Conservation (phyloP, 331 rosid genomes). For the Stylosanthes scabra region DNA sequence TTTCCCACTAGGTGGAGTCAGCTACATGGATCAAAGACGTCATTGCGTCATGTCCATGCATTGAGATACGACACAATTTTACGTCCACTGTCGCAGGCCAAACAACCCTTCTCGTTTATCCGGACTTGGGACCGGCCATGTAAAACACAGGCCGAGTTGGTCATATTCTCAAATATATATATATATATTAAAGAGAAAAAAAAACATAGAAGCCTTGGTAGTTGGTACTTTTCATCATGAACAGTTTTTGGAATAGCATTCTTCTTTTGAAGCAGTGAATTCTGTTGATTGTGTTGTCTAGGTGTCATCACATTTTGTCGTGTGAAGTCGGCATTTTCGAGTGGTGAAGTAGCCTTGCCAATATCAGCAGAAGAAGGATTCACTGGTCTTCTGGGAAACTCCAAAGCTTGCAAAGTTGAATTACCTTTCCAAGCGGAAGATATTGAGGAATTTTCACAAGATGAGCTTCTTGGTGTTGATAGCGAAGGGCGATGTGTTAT, state of each 20-base stretch:
- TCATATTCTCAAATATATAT: too few relatives aligned
- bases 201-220: not conserved
- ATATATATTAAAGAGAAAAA: too few relatives aligned
- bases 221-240: not conserved
- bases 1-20: too few relatives aligned
- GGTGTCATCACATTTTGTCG: conserved; percentile 96
- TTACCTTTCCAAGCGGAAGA: conserved; percentile 48
- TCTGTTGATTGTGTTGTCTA: conserved; percentile 46
- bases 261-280: not conserved
- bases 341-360: conserved; percentile 76
- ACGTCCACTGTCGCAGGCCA: too few relatives aligned
- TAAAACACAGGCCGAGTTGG: too few relatives aligned
- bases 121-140: too few relatives aligned
- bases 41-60: too few relatives aligned
- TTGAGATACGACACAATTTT: too few relatives aligned
- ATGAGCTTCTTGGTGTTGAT: conserved; percentile 77
- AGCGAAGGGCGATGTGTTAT: conserved; percentile 86
- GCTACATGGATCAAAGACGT: too few relatives aligned
- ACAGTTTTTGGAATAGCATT: not conserved
- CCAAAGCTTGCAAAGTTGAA: conserved; percentile 49
- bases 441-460: conserved; percentile 68
- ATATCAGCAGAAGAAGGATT: conserved; percentile 84
- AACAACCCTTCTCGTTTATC: too few relatives aligned
- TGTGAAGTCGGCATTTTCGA: conserved; percentile 79
- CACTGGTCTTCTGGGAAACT: conserved; percentile 61